Conservation (phyloP, 345 rosid species). For the Salix caprea region DNA sequence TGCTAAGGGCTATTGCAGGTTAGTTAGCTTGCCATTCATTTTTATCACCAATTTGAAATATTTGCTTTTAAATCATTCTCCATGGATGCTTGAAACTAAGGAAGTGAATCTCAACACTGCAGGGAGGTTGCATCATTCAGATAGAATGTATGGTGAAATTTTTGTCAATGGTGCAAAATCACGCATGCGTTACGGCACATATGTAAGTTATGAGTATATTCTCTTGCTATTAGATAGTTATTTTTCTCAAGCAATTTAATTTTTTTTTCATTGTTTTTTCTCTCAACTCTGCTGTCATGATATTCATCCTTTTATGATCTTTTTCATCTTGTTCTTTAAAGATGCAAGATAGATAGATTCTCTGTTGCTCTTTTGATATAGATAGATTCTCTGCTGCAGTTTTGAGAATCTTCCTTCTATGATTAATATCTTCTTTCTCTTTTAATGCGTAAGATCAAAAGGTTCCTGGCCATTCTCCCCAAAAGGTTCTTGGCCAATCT, state of each 20-base stretch:
- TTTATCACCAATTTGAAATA: not conserved
- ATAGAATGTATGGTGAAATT: conserved; percentile 81
- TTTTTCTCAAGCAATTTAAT: not conserved
- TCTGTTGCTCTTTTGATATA: not conserved
- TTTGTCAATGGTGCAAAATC: conserved; percentile 75
- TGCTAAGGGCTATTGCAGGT: conserved; percentile 95
- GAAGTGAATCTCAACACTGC: conserved; percentile 19
- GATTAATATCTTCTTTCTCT: not conserved
- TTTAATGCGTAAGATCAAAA: not conserved
- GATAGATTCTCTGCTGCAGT: not conserved
- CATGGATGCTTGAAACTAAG: conserved; percentile 11
- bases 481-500: not conserved
- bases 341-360: not conserved
- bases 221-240: not conserved
- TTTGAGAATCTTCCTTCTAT: not conserved
- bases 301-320: not conserved
- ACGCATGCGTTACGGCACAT: conserved; percentile 77
- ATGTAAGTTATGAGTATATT: conserved; percentile 50
- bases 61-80: not conserved
- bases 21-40: conserved; percentile 3
- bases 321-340: not conserved
- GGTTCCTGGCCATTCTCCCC: not conserved
- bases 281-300: not conserved
- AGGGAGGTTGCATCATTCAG: conserved; percentile 82
- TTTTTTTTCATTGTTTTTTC: not conserved